These are phyloP conservation scores for Mycena vulgaris DNA, from an alignment of 768 basidiomycete genomes.

Conservation along the genomic window DNA sequence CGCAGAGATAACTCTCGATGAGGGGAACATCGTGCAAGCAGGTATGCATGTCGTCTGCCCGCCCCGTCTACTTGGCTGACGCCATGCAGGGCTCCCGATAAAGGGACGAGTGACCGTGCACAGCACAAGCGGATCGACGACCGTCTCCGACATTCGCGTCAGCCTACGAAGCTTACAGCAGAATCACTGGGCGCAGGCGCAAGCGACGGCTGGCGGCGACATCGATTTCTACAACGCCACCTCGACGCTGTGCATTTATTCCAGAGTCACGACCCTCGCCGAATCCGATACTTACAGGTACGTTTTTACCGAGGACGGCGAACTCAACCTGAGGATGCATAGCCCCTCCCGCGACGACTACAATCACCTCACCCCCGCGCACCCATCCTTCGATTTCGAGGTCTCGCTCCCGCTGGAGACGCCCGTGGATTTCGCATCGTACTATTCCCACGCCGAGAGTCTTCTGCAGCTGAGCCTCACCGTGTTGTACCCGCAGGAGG, in stretches of 20 bases:
- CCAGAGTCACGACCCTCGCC: background rate
- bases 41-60: background rate
- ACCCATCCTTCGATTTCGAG: background rate
- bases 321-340: background rate
- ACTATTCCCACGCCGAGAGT: background rate
- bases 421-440: background rate
- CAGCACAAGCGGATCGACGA: background rate
- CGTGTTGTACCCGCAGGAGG: background rate
- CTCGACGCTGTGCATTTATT: background rate
- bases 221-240: background rate
- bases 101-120: background rate
- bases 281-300: background rate
- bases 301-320: background rate
- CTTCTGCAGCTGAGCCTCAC: background rate
- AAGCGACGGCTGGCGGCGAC: background rate
- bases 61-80: background rate
- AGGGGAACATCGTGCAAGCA: background rate
- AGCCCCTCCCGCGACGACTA: background rate
- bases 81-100: background rate
- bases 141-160: background rate
- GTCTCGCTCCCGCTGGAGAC: background rate
- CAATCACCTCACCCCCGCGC: background rate
- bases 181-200: background rate
- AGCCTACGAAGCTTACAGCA: background rate
- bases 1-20: background rate